phyloP scores from a whole-genome alignment of 2,329 filamentous ascomycete species.

The Sclerotinia spermophila region DNA sequence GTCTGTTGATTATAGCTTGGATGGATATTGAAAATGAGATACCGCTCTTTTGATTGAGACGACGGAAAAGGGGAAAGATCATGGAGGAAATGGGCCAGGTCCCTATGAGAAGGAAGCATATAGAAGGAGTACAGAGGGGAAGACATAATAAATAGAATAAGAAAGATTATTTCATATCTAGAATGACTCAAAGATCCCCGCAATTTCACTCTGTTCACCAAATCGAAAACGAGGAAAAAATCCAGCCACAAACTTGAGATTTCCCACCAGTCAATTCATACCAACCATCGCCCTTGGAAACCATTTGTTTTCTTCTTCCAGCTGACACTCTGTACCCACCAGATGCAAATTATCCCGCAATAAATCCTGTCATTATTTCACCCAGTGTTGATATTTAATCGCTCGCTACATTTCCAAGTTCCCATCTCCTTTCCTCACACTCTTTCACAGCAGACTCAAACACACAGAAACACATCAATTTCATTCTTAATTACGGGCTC shows the following conservation, averaged over 20 bases:
- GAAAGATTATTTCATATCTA: not conserved
- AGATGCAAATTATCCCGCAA: not conserved
- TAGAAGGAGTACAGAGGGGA: too few relatives aligned
- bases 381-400: not conserved
- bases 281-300: not conserved
- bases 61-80: not conserved
- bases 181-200: not conserved
- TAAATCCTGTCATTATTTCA: not conserved
- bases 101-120: not conserved
- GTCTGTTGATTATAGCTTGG: not conserved
- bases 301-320: not conserved
- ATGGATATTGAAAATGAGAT: not conserved
- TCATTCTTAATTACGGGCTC: not conserved
- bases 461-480: not conserved
- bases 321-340: not conserved
- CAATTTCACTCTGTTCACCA: not conserved
- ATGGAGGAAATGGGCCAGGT: not conserved
- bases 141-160: not conserved
- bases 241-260: not conserved
- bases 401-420: accelerated
- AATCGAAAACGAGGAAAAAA: not conserved
- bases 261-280: not conserved
- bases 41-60: not conserved
- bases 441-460: not conserved
- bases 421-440: accelerated